phyloP scores from a whole-genome alignment of 1,284 basidiomycete species.

The Trichosporon faecale region DNA sequence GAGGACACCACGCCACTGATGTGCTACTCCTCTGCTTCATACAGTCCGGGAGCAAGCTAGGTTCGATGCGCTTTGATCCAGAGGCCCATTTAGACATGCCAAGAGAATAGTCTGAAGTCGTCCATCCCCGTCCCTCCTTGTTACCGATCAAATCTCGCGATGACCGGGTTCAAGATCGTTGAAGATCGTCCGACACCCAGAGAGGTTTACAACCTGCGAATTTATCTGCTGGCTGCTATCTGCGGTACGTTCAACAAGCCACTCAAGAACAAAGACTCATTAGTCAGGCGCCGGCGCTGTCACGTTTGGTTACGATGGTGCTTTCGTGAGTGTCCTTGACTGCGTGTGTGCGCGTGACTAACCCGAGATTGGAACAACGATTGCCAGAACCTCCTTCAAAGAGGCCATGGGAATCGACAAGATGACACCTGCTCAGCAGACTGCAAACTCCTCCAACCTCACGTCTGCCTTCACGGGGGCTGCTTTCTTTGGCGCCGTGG shows the following conservation, averaged over 20 bases:
- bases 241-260: slow-evolving; percentile 5
- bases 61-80: too few species aligned
- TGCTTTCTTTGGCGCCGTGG: slow-evolving; percentile 42
- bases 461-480: slow-evolving; percentile 50
- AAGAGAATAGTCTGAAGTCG: too few species aligned
- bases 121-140: too few species aligned
- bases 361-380: too few species aligned
- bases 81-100: too few species aligned
- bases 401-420: slow-evolving; percentile 52
- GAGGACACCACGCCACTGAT: too few species aligned
- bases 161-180: slow-evolving; percentile 31
- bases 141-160: background rate
- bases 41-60: too few species aligned
- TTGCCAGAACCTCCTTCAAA: slow-evolving; percentile 50
- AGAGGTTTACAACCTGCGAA: slow-evolving; percentile 57
- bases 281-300: slow-evolving; percentile 43
- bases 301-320: slow-evolving; percentile 54
- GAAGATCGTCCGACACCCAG: slow-evolving; percentile 56
- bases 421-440: slow-evolving; percentile 43
- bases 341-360: too few species aligned
- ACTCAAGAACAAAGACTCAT: background rate
- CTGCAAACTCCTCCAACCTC: slow-evolving; percentile 50
- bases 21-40: too few species aligned
- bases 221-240: slow-evolving; percentile 53
- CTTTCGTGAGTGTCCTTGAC: background rate